phyloP scores from a whole-genome alignment of 2,329 filamentous ascomycete species.

The Cladosporium sp. region DNA sequence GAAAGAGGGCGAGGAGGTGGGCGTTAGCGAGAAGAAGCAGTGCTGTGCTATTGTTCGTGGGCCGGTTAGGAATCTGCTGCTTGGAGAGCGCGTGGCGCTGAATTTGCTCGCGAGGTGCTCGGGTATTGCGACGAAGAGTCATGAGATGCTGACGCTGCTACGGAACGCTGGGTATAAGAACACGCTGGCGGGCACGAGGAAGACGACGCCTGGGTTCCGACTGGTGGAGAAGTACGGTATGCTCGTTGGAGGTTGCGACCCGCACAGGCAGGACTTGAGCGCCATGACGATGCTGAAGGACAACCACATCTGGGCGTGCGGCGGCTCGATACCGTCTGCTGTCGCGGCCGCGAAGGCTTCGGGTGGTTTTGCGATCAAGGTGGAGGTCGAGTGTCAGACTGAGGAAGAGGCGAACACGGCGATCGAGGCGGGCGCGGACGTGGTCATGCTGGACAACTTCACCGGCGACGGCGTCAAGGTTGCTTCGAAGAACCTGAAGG shows the following conservation, averaged over 20 bases:
- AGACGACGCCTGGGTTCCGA: slow-evolving; percentile 93
- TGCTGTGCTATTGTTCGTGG: slow-evolving; percentile 76
- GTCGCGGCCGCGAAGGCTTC: slow-evolving; percentile 76
- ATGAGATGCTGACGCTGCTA: slow-evolving; percentile 46
- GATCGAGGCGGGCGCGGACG: slow-evolving; percentile 81
- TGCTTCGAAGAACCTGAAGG: slow-evolving; percentile 69
- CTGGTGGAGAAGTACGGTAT: slow-evolving; percentile 98
- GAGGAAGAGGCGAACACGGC: slow-evolving; percentile 87
- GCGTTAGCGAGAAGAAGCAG: slow-evolving; percentile 53
- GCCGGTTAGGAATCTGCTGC: slow-evolving; percentile 72
- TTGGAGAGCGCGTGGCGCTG: slow-evolving; percentile 89
- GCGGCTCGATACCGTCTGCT: slow-evolving; percentile 73
- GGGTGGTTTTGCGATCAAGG: slow-evolving; percentile 84
- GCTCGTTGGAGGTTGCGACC: slow-evolving; percentile 86
- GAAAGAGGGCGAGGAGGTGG: slow-evolving; percentile 65
- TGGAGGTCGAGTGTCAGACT: slow-evolving; percentile 91
- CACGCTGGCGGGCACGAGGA: slow-evolving; percentile 85
- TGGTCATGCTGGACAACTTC: slow-evolving; percentile 98
- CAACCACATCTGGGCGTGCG: slow-evolving; percentile 92
- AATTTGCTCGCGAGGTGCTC: slow-evolving; percentile 89
- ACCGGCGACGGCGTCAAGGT: slow-evolving; percentile 67
- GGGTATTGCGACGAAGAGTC: slow-evolving; percentile 67
- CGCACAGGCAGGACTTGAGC: slow-evolving; percentile 78
- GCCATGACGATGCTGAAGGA: slow-evolving; percentile 99
- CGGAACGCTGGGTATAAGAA: slow-evolving; percentile 66